These are phyloP conservation scores for Mesembryanthemum crystallinum DNA, from an alignment of 148 eudicot genomes.

Conservation along the genomic window DNA sequence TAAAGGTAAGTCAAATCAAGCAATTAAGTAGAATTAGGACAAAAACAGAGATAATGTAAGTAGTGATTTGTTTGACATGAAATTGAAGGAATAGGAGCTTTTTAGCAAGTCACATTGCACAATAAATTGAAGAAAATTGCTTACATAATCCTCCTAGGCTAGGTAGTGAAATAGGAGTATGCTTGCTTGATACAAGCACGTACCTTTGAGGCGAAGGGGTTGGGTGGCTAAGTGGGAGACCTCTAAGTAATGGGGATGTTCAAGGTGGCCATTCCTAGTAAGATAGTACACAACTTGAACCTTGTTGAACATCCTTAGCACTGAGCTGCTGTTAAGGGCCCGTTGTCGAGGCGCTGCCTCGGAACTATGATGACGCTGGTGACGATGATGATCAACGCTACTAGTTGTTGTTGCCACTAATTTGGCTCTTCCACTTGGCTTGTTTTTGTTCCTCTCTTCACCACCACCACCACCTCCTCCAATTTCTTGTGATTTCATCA, in stretches of 20 bases:
- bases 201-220: conserved; percentile 79
- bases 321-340: neutral
- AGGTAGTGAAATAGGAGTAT: no score
- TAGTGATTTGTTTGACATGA: no score
- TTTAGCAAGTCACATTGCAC: no score
- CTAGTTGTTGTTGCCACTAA: neutral
- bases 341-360: neutral
- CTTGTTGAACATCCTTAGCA: conserved; percentile 31
- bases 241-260: conserved; percentile 87
- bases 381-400: neutral
- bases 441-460: neutral
- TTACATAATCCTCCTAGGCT: no score
- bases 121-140: no score
- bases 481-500: neutral
- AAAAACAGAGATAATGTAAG: no score
- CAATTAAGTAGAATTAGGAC: no score
- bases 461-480: conserved; percentile 21
- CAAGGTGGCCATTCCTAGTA: conserved; percentile 76
- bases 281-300: conserved; percentile 86
- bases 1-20: no score
- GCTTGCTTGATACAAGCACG: no score
- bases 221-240: conserved; percentile 68
- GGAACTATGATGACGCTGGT: neutral
- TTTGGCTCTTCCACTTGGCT: neutral
- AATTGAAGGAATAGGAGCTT: no score